Percentiles rank a stretch among this genome's conserved stretches.
Conservation (phyloP, 371 early-diverging fungal species). For the Apophysomyces variabilis region DNA sequence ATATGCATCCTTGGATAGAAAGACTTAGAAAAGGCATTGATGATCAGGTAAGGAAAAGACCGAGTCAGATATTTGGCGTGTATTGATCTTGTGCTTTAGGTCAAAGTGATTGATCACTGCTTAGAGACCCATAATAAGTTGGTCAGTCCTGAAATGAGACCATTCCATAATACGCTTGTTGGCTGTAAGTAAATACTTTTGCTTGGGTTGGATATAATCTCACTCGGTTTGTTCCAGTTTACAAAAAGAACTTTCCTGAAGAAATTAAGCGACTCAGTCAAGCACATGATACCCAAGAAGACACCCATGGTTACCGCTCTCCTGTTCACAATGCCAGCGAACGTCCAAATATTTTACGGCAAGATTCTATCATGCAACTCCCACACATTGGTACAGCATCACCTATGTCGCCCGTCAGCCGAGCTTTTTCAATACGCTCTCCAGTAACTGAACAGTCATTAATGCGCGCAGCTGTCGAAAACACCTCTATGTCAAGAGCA, state of each 20-base stretch:
- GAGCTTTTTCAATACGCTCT: slow-evolving; percentile 41
- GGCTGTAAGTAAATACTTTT: slow-evolving; percentile 51
- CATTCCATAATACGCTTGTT: slow-evolving; percentile 73
- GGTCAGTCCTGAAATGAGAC: slow-evolving; percentile 72
- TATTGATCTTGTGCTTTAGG: slow-evolving; percentile 36
- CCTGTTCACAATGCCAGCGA: slow-evolving; percentile 15
- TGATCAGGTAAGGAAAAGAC: slow-evolving; percentile 57
- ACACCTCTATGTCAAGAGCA: slow-evolving; percentile 40
- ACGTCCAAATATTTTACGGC: slow-evolving; percentile 23
- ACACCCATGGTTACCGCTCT: background rate
- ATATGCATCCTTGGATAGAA: slow-evolving; percentile 50
- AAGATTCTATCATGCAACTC: slow-evolving; percentile 22
- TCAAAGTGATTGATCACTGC: slow-evolving; percentile 65
- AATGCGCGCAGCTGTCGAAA: slow-evolving; percentile 26
- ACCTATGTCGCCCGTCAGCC: slow-evolving; percentile 27
- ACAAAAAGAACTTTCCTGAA: slow-evolving; percentile 71
- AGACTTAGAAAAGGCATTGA: slow-evolving; percentile 64
- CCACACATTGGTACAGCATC: slow-evolving; percentile 14
- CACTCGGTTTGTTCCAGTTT: slow-evolving; percentile 45
- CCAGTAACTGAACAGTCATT: slow-evolving; percentile 20
- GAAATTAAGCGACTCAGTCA: slow-evolving; percentile 57
- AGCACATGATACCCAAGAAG: slow-evolving; percentile 25
- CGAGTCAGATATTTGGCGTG: background rate
- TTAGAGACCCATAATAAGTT: slow-evolving; percentile 67
- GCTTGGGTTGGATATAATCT: background rate